phyloP scores from a whole-genome alignment of 345 rosid species.

The Laguncularia racemosa region DNA sequence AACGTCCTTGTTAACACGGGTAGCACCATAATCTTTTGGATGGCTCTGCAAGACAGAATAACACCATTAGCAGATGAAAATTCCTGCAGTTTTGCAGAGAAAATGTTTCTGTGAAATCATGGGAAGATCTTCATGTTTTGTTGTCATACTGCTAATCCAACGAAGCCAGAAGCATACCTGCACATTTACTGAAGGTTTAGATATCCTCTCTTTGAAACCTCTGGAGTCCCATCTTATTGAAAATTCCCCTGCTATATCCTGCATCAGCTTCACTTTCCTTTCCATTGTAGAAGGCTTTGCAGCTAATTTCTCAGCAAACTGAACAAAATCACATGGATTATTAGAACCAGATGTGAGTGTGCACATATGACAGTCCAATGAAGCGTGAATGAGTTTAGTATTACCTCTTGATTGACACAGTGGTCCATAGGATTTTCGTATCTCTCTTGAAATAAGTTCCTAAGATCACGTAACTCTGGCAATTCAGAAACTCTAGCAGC shows the following conservation, averaged over 20 bases:
- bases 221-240: conserved; percentile 71
- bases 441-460: conserved; percentile 75
- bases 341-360: neutral
- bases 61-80: neutral
- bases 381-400: conserved; percentile 7
- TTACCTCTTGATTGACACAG: conserved; percentile 70
- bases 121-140: neutral
- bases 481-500: conserved; percentile 92
- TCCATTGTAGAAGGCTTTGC: conserved; percentile 47
- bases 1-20: conserved; percentile 20
- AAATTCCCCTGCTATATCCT: conserved; percentile 66
- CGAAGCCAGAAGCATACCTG: conserved; percentile 36
- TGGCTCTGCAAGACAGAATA: conserved; percentile 35
- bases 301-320: conserved; percentile 65
- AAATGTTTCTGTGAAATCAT: neutral
- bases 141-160: neutral
- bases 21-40: conserved; percentile 23
- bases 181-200: conserved; percentile 24
- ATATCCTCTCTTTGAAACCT: conserved; percentile 48
- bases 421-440: conserved; percentile 60
- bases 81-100: neutral
- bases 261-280: conserved; percentile 67
- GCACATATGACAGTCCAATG: too few species aligned
- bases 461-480: conserved; percentile 84
- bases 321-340: conserved; percentile 13